These are phyloP conservation scores for Mycena citricolor DNA, from an alignment of 1,284 basidiomycete species.

Conservation along the genomic window DNA sequence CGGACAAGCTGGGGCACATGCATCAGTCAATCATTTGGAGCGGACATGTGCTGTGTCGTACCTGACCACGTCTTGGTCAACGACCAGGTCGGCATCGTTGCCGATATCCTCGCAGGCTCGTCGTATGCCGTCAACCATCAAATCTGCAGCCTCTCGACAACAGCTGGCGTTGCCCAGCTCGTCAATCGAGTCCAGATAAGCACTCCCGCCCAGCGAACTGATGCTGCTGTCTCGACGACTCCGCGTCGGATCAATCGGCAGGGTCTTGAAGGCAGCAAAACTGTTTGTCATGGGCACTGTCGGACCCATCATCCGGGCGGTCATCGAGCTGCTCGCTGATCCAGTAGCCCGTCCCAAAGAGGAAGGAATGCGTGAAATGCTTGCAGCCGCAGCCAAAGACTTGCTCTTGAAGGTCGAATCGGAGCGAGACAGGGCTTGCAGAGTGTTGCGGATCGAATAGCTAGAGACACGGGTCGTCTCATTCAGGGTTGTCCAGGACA, in stretches of 20 bases:
- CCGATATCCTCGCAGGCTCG: conserved; percentile 70
- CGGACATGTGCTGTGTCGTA: conserved; percentile 35
- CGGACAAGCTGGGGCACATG: conserved; percentile 65
- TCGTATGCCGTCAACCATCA: conserved; percentile 70
- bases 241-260: conserved; percentile 67
- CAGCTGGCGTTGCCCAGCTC: conserved; percentile 60
- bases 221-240: conserved; percentile 50
- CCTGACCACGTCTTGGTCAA: conserved; percentile 79
- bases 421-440: conserved; percentile 35
- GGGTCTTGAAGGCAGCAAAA: conserved; percentile 75
- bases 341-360: conserved; percentile 29
- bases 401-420: conserved; percentile 21
- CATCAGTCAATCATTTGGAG: conserved; percentile 18
- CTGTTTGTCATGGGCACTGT: conserved; percentile 22
- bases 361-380: conserved; percentile 21
- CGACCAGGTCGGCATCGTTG: conserved; percentile 49
- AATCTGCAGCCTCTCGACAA: conserved; percentile 75
- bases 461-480: conserved; percentile 76
- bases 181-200: conserved; percentile 59
- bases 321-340: conserved; percentile 33
- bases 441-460: conserved; percentile 78
- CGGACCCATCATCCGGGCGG: conserved; percentile 21
- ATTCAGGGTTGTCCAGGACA: conserved; percentile 69
- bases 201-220: conserved; percentile 35
- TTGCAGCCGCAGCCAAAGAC: conserved; percentile 19